Evolutionary conservation across 2,329 filamentous ascomycete species (phyloP).

Genomic region (Pestalotiopsis fici): DNA sequence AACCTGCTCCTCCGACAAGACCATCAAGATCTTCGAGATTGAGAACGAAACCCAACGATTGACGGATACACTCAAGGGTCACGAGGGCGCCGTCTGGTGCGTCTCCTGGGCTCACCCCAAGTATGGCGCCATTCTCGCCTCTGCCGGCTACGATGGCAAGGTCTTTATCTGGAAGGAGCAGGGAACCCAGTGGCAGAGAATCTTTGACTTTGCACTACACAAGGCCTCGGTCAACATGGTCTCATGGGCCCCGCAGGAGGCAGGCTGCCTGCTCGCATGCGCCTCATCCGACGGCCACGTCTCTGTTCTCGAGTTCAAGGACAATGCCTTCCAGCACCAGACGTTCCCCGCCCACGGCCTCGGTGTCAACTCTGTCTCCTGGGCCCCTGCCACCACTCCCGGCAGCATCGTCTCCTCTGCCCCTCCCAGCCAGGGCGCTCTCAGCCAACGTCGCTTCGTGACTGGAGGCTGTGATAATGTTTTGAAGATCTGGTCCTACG

Average conservation of each 20-base stretch:
- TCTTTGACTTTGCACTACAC: conserved; percentile 92
- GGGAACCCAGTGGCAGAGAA: conserved; percentile 73
- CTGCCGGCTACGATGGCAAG: conserved; percentile 94
- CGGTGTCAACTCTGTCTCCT: conserved; percentile 93
- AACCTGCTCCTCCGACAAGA: conserved; percentile 96
- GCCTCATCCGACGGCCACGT: conserved; percentile 93
- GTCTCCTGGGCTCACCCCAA: conserved; percentile 98
- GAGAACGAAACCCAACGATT: conserved; percentile 89
- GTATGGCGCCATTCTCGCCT: conserved; percentile 96
- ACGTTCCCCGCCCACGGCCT: conserved; percentile 91
- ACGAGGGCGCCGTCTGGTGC: conserved; percentile 97
- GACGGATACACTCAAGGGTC: conserved; percentile 91
- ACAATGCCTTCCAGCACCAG: conserved; percentile 87
- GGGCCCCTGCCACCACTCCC: conserved; percentile 84
- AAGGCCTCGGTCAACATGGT: conserved; percentile 97
- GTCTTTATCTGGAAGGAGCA: conserved; percentile 98
- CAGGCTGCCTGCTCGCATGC: conserved; percentile 90
- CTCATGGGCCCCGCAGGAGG: conserved; percentile 95
- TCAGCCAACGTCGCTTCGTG: conserved; percentile 79
- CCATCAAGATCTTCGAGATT: conserved; percentile 98
- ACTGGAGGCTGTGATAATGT: conserved; percentile 93
- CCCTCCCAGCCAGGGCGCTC: conserved; percentile 54
- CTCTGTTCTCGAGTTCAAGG: conserved; percentile 93
- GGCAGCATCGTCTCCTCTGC: conserved; percentile 81
- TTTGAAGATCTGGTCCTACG: conserved; percentile 91